Evolutionary conservation across 2,329 filamentous ascomycete genomes (phyloP), one percentile per base, ranked within the genome.

Genomic region (Neofusicoccum parvum): DNA sequence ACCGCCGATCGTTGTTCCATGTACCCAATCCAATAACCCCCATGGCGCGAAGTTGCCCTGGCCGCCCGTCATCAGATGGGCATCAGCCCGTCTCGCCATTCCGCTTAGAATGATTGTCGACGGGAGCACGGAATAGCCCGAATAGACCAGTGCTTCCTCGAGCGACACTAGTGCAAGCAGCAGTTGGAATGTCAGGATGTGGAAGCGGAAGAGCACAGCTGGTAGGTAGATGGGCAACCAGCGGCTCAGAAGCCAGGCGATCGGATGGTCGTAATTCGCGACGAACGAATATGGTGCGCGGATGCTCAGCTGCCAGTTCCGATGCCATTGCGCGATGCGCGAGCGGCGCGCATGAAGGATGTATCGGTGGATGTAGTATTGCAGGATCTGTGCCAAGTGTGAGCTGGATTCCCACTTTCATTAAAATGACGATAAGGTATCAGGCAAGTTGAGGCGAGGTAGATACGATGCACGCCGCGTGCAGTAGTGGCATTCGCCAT

Each of bases 301-400:
- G 65, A 85, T 79, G 54, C 81, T 76, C 32, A 65, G 34, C 17
- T 54, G 86, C 86, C 86, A 88, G 39, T 72, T 70, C 20, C 77
- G 67, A 70, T 89, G 87, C 72, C 78, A 72, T 17, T 69, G 58
- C 14, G 74, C 74, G 5, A 78, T 66, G 36, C 66, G 71, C 15
- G 72, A 71, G 43, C 72, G 70, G 15, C 53, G 68, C 0, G 75
- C 70, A 78, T 96, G 92, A 9, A 97, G 83, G 32, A 90, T n/a
- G 32, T 64, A 66, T 60, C 90, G 88, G 78, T 96, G 92, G 69
- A 92, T 83, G 70, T 87, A 85, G 75, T 96, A 97, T 65, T 88
- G 86, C 11, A 93, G 74, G 6, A 87, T 72, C 80, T 92, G 53
- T 37, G 60, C 45, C 37, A 46, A 56, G 39, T 39, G 43, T 15